phyloP scores from a whole-genome alignment of 108 stramenopile species.

The Cafeteria roenbergensis region DNA sequence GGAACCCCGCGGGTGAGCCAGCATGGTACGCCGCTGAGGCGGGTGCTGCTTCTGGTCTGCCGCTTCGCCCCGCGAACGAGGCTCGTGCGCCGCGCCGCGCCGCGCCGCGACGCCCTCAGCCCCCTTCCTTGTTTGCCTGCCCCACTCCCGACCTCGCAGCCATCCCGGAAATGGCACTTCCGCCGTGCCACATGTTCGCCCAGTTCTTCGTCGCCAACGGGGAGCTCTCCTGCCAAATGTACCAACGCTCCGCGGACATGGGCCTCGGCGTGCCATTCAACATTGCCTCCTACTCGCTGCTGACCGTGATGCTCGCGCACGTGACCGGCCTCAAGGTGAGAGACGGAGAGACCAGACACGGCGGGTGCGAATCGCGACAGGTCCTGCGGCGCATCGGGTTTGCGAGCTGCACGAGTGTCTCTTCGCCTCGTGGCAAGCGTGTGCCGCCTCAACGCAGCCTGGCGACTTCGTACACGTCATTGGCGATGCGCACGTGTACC shows the following conservation, averaged over 20 bases:
- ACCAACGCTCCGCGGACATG: constrained; percentile 98
- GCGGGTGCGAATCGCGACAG: too few species aligned
- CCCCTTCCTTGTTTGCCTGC: background rate
- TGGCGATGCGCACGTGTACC: constrained; percentile 96
- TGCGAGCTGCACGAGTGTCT: too few species aligned
- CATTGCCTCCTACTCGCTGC: constrained; percentile 88
- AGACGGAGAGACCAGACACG: constrained; percentile 4
- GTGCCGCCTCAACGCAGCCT: too few species aligned
- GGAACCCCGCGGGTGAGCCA: constrained; percentile 98
- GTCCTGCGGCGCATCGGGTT: too few species aligned
- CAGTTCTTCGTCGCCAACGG: constrained; percentile 92
- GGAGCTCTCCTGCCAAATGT: constrained; percentile 96
- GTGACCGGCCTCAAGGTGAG: constrained; percentile 71
- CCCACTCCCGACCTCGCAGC: too few species aligned
- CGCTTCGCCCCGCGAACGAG: too few species aligned
- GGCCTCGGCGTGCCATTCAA: constrained; percentile 98
- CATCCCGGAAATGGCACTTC: constrained; percentile 73
- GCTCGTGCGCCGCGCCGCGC: too few species aligned
- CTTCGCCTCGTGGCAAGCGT: too few species aligned
- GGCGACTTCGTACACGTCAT: constrained; percentile 97
- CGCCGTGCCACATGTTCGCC: constrained; percentile 98
- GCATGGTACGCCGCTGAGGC: too few species aligned
- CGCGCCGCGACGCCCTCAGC: too few species aligned
- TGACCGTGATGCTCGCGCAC: constrained; percentile 82
- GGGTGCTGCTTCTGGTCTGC: too few species aligned